Evolutionary conservation across 2,329 filamentous ascomycete genomes (phyloP), one percentile per base, ranked within the genome.

Genomic region (Trichoderma koningiopsis): DNA sequence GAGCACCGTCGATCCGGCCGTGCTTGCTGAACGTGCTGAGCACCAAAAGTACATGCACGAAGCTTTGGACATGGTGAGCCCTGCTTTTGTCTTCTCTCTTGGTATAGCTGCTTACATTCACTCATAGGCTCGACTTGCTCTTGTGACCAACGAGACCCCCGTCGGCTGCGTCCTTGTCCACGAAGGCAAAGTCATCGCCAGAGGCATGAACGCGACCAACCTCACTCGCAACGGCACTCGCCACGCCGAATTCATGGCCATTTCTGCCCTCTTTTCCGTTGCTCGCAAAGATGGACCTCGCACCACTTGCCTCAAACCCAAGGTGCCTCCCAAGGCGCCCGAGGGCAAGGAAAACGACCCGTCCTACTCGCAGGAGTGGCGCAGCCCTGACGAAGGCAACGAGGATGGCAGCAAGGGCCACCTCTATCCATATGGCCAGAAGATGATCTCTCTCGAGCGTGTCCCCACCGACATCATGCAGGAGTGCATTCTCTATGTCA

Each of bases 161-260:
- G 96, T 99, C 24, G 96, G 96, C 60, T 99, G 96, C 80, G 94
- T 99, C 37, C 89, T 99, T 65, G 94, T 98, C 27, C 87, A 94
- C 77, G 81, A 92, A 33, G 90, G 89, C 72, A 85, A 88, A 73
- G 86, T 97, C 72, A 94, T 99, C 73, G 94, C 93, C 53, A 88
- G 87, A 72, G 96, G 96, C 71, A 97, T 97, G 92, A 99, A 99
- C 76, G 96, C 96, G 72, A 99, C 96, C 65, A 99, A 97, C 76
- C 86, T 92, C 74, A 96, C 92, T 31, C 89, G 95, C 59, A 89
- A 97, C 83, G 96, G 96, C 56, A 98, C 96, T 58, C 89, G 94
- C 31, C 96, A 99, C 80, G 96, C 96, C 56, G 96, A 99, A 79
- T 96, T 98, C 77, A 90, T 98, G 81, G 96, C 94, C 59, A 86